Conservation (phyloP, 257 asterid species). For the Forsythia viridissima region DNA sequence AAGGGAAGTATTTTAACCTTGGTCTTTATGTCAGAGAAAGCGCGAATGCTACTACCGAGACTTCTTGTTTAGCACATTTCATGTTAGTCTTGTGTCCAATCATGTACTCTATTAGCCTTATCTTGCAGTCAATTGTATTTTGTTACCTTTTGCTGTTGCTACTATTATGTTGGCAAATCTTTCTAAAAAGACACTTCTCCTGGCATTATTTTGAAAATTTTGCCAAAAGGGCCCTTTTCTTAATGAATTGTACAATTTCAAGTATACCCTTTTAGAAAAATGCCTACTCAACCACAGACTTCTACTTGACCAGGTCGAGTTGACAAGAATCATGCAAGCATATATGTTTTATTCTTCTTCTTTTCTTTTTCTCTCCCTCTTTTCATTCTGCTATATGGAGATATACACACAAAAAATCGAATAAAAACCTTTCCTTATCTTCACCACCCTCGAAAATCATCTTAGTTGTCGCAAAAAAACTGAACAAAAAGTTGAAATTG, state of each 20-base stretch:
- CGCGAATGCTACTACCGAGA: not conserved
- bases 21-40: not conserved
- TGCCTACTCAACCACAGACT: not conserved
- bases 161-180: not conserved
- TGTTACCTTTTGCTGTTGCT: not conserved
- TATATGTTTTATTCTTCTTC: not conserved
- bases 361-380: not conserved
- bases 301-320: not conserved
- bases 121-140: not conserved
- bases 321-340: not conserved
- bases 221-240: not conserved
- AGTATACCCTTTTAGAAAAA: not conserved
- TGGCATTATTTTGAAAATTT: not conserved
- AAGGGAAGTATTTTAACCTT: not conserved
- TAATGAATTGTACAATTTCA: not conserved
- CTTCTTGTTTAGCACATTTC: not conserved
- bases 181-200: not conserved
- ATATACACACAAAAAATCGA: not conserved
- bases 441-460: not conserved
- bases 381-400: not conserved
- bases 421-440: not conserved
- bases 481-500: not conserved
- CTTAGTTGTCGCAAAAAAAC: not conserved
- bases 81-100: not conserved
- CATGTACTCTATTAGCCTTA: not conserved